phyloP scores from a whole-genome alignment of 2,329 filamentous ascomycete species.

The Fusarium sp. region DNA sequence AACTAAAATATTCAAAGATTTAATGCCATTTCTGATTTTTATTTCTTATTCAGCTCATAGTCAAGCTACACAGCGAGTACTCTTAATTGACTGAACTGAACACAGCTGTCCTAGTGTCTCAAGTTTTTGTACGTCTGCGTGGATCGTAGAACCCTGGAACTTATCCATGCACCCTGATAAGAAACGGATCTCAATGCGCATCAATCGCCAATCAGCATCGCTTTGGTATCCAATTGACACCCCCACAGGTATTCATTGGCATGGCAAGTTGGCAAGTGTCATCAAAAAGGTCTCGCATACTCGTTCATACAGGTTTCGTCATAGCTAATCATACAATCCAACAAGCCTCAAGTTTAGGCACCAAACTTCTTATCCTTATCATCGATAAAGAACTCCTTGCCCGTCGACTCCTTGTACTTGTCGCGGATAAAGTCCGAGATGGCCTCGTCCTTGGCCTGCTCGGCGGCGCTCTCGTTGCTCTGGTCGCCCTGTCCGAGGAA shows the following conservation, averaged over 20 bases:
- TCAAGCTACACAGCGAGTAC: no score
- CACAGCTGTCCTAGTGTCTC: no score
- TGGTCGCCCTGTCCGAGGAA: constrained; percentile 77
- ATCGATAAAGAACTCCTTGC: constrained; percentile 75
- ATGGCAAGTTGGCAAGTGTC: not conserved
- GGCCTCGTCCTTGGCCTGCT: constrained; percentile 87
- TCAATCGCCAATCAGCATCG: not conserved
- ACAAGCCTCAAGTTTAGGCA: constrained; percentile 4
- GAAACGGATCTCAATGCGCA: not conserved
- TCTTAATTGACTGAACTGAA: no score
- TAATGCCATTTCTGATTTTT: no score
- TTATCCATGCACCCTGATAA: not conserved
- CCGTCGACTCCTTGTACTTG: constrained; percentile 77
- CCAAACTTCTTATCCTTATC: constrained; percentile 70
- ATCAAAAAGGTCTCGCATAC: not conserved
- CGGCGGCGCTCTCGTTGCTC: constrained; percentile 76
- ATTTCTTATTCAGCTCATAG: no score
- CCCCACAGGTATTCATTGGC: not conserved
- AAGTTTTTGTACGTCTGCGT: no score
- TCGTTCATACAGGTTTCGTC: constrained; percentile 3
- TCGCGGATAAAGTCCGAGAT: constrained; percentile 78
- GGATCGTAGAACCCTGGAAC: not conserved
- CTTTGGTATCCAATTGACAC: not conserved
- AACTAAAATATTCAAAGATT: no score
- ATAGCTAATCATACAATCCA: not conserved